Conservation (phyloP, 371 early-diverging fungal genomes). For the Choanephora cucurbitarum region DNA sequence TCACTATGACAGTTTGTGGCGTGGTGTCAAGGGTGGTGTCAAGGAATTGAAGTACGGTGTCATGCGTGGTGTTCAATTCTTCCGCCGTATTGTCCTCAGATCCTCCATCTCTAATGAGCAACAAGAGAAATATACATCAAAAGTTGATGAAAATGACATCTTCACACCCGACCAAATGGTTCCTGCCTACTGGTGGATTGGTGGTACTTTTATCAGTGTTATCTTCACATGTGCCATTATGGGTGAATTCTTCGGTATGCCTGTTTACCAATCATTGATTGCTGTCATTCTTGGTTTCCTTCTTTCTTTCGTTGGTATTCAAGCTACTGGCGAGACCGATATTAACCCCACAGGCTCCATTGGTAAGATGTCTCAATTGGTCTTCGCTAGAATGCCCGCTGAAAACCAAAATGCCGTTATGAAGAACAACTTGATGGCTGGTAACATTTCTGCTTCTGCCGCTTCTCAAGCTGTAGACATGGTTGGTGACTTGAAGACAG, state of each 20-base stretch:
- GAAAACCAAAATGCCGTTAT: constrained; percentile 35
- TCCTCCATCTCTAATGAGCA: constrained; percentile 4
- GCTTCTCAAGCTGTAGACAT: constrained; percentile 69
- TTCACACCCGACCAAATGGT: constrained; percentile 51
- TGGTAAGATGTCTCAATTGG: constrained; percentile 64
- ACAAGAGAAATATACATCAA: background rate
- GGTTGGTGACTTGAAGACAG: constrained; percentile 70
- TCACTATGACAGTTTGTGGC: constrained; percentile 59
- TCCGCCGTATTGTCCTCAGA: constrained; percentile 13
- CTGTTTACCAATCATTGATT: constrained; percentile 56
- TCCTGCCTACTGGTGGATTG: constrained; percentile 62
- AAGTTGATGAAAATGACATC: constrained; percentile 32
- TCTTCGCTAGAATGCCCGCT: constrained; percentile 60
- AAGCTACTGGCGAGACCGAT: constrained; percentile 69
- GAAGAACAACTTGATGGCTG: constrained; percentile 62
- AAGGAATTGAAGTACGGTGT: constrained; percentile 5
- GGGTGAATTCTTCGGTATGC: constrained; percentile 60
- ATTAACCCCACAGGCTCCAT: constrained; percentile 67
- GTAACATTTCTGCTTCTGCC: constrained; percentile 61
- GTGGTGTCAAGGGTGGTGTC: constrained; percentile 54
- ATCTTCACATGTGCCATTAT: constrained; percentile 63
- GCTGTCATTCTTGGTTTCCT: constrained; percentile 68
- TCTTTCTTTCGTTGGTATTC: constrained; percentile 71
- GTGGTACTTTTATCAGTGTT: constrained; percentile 57
- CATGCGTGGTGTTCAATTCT: background rate